Conservation (phyloP, 805 yeast species). For the Millerago galiae region DNA sequence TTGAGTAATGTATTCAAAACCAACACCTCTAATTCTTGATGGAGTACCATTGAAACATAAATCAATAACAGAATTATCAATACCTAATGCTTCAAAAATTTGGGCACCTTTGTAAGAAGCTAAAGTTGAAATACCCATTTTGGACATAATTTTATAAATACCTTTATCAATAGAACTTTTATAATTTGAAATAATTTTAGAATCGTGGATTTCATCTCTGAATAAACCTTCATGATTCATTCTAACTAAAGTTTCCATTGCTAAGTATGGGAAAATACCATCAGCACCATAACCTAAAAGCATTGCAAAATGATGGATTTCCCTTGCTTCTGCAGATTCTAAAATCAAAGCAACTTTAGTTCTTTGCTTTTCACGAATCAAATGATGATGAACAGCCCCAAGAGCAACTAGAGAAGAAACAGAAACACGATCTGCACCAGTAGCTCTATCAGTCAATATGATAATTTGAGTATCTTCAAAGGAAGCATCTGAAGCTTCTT, state of each 20-base stretch:
- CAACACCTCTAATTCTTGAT: conserved; percentile 90
- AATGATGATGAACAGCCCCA: conserved; percentile 95
- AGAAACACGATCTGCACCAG: conserved; percentile 60
- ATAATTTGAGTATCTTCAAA: conserved; percentile 68
- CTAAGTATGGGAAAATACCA: conserved; percentile 90
- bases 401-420: conserved; percentile 86
- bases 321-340: conserved; percentile 96
- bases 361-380: conserved; percentile 93
- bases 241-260: conserved; percentile 80
- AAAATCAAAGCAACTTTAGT: conserved; percentile 87
- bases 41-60: conserved; percentile 97
- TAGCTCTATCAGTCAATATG: conserved; percentile 65
- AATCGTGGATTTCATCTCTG: conserved; percentile 49
- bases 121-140: conserved; percentile 97
- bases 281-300: conserved; percentile 96
- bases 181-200: conserved; percentile 66
- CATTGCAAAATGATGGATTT: conserved; percentile 93
- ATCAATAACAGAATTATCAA: conserved; percentile 92
- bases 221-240: conserved; percentile 77
- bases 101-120: conserved; percentile 99
- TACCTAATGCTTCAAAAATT: conserved; percentile 94
- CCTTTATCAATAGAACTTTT: conserved; percentile 85
- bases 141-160: conserved; percentile 93
- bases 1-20: conserved; percentile 93
- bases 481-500: conserved; percentile 81